These are phyloP conservation scores for Fusarium ramigenum DNA, from an alignment of 2,329 filamentous ascomycete species.

Conservation along the genomic window DNA sequence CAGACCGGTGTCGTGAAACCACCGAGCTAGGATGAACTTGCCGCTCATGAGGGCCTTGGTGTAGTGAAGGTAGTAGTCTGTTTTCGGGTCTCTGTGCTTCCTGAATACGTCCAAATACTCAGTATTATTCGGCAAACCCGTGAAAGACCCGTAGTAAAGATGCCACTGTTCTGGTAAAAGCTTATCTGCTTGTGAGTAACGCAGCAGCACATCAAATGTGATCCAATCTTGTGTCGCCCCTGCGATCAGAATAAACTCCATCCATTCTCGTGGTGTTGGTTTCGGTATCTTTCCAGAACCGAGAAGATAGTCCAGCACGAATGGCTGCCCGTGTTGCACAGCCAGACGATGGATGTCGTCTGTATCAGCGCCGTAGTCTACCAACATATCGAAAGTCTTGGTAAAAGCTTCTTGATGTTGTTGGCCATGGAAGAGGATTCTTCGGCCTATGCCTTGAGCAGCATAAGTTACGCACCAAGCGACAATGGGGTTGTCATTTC, in stretches of 20 bases:
- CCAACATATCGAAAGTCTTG: neutral
- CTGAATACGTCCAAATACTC: neutral
- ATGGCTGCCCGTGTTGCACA: neutral
- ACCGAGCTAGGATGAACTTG: neutral
- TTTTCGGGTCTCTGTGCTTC: rapidly evolving
- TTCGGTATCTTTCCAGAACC: neutral
- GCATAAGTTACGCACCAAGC: neutral
- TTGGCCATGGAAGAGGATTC: rapidly evolving
- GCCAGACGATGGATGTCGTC: neutral
- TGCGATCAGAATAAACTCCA: neutral
- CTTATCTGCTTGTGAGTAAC: neutral
- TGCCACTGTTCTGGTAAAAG: rapidly evolving
- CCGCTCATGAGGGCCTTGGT: neutral
- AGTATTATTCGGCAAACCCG: rapidly evolving
- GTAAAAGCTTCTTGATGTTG: neutral
- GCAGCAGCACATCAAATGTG: neutral
- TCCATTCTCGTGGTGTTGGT: neutral
- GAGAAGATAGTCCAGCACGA: neutral
- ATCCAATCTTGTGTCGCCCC: neutral
- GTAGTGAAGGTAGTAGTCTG: neutral
- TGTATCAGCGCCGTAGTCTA: neutral
- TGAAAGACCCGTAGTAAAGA: neutral
- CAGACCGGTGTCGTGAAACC: neutral
- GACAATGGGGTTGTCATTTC: neutral
- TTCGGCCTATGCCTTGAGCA: neutral